Conservation (phyloP, 1,284 basidiomycete species). For the Boletus smithii region DNA sequence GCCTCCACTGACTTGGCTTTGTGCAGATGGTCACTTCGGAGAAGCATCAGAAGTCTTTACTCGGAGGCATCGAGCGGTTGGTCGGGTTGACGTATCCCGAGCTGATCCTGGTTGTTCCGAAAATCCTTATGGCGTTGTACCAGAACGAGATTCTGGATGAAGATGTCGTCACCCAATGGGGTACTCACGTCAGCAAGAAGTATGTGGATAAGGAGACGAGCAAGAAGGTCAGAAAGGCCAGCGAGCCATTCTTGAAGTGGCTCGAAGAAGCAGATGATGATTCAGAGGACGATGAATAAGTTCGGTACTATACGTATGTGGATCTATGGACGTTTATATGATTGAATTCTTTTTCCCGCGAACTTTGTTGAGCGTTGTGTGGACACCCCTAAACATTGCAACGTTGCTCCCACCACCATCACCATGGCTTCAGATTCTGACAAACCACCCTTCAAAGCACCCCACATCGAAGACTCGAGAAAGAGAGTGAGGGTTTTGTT, state of each 20-base stretch:
- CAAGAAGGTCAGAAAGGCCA: conserved; percentile 95
- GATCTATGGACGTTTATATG: conserved; percentile 16
- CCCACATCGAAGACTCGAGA: conserved; percentile 42
- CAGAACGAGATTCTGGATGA: conserved; percentile 93
- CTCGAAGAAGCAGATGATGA: conserved; percentile 55
- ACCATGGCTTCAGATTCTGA: conserved; percentile 16
- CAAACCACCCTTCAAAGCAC: conserved; percentile 35
- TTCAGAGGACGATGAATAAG: conserved; percentile 19
- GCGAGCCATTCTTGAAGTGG: conserved; percentile 91
- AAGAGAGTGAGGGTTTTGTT: conserved; percentile 57
- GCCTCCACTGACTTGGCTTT: conserved; percentile 7
- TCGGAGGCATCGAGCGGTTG: conserved; percentile 87
- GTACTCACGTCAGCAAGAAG: conserved; percentile 96
- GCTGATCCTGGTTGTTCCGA: conserved; percentile 70
- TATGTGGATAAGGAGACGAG: conserved; percentile 94
- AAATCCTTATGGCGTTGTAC: conserved; percentile 94
- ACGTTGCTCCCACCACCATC: background rate
- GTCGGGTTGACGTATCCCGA: conserved; percentile 71
- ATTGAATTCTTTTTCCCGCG: no score
- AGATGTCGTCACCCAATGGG: conserved; percentile 89
- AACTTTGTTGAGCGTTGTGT: no score
- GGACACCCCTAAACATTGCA: background rate
- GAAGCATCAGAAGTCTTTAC: conserved; percentile 92
- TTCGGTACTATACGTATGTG: background rate
- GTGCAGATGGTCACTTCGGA: conserved; percentile 72